Base-by-base conservation (phyloP, 495 filamentous ascomycete genomes). In the Aspergillus taichungensis region DNA sequence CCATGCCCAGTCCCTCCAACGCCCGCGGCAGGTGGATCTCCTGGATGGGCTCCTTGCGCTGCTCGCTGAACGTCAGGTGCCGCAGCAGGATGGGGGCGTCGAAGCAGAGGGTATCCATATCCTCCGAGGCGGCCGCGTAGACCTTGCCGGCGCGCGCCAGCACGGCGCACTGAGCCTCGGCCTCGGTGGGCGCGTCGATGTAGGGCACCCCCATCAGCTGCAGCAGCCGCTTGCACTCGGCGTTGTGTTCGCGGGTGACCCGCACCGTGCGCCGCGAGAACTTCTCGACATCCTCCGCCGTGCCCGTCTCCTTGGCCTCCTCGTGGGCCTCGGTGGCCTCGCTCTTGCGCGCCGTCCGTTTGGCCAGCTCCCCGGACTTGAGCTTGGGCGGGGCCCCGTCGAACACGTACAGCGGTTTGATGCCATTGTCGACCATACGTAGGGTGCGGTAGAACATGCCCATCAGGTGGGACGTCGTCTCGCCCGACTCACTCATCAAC, bases 371-470 rank as follows among this genome's bases (percentile, higher is more conserved):
- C 36, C 92, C 92, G 2, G 87, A 94, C 67, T 98, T 98, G 45
- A 98, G 79, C 55, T 95, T 98, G 3, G 92, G 92, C 4, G 92
- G 92, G 24, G 88, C 87, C 34, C 92, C 92, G 58, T 98, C 92
- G 62, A 98, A 98, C 37, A 98, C 92, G 67, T 92, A 98, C 55
- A 98, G 76, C 0, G 92, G 92, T 59, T 97, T 98, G 68, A 98
- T 96, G 42, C 92, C 92, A 55, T 96, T 96, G 66, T 98, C 92
- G 61, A 97, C 86, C 63, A 98, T 96, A 55, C 92, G 87, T 2
- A 98, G 76, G 1, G 92, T 98, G 50, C 92, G 92, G 73, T 98
- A 98, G 69, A 98, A 98, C 83, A 98, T 89, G 52, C 92, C 92
- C 91, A 97, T 95, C 13, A 98, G 70, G 63, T 98, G 92, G 6